Evolutionary conservation across 331 rosid genomes (phyloP), one percentile per base, ranked within the genome.

Genomic region (Stylosanthes scabra): DNA sequence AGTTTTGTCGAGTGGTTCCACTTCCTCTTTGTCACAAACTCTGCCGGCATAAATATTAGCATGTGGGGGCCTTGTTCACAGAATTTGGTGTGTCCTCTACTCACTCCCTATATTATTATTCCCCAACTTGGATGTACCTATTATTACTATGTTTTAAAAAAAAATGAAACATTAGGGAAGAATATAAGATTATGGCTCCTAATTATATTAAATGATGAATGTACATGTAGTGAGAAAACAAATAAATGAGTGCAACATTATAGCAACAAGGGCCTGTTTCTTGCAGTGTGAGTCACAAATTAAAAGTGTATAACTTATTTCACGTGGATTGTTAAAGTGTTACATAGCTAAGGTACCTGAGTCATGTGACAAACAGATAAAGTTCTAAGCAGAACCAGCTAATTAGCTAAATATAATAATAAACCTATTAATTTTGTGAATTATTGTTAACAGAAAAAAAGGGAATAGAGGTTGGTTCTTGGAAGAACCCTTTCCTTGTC

Each of bases 291-390:
- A 58, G 59, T 83, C 55, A 68, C 45, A 12, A 12, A 13, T 44
- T 8, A 46, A 40, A 47, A 69, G 68, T 63, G n/a, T 29, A 70
- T 10, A 66, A 74, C 74, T 72, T 49, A 72, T 72, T 88, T 86
- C 88, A 83, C 88, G 84, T 92, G 93, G 86, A 82, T 45, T 82
- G 83, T 45, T 34, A 4, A 72, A 81, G 72, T 70, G 47, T 80
- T 80, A 65, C 86, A 76, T 78, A 78, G 83, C 66, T 63, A 73
- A 68, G 81, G 83, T 66, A 64, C 80, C 83, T 34, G 39, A 34
- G 39, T 88, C 92, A 86, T 83, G 87, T 90, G 91, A 90, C 75
- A 37, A 78, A 85, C 87, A 63, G 69, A 81, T 83, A 73, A 77
- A 76, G 80, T 14, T 56, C 46, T 70, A 75, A 73, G 72, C 74